Evolutionary conservation across 2,329 filamentous ascomycete species (phyloP).

Genomic region (Scolecobasidium constrictum): DNA sequence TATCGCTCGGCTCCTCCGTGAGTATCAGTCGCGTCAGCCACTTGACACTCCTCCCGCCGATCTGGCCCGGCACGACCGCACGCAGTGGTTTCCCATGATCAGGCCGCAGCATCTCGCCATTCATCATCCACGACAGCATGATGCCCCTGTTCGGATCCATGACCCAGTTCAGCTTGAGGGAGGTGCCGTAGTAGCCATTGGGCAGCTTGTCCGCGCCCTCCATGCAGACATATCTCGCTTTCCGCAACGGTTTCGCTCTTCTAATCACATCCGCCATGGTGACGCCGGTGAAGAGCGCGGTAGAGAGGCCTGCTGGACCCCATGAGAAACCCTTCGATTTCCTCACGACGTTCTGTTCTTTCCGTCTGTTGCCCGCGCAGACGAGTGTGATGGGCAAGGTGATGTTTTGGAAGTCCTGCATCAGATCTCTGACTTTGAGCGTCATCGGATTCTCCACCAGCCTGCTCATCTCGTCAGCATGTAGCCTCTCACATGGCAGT

Average conservation of each 20-base stretch:
- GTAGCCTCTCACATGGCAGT: conserved; percentile 14
- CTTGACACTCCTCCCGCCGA: conserved; percentile 85
- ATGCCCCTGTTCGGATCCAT: conserved; percentile 75
- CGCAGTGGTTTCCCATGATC: conserved; percentile 81
- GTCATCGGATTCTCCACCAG: conserved; percentile 67
- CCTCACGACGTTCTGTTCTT: conserved; percentile 83
- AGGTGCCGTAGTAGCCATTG: conserved; percentile 83
- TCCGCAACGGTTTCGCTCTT: conserved; percentile 54
- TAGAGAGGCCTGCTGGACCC: conserved; percentile 80
- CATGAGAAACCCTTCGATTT: conserved; percentile 94
- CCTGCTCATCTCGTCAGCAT: too few species aligned
- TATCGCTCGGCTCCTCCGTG: conserved; percentile 69
- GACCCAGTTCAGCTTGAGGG: conserved; percentile 78
- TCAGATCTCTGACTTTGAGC: conserved; percentile 60
- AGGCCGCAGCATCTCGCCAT: conserved; percentile 66
- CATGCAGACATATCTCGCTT: conserved; percentile 77
- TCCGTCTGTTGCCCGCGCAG: conserved; percentile 82
- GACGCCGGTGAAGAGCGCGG: conserved; percentile 78
- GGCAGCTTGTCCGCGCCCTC: conserved; percentile 82
- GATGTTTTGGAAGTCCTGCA: conserved; percentile 65
- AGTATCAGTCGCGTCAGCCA: conserved; percentile 78
- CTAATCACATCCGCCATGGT: conserved; percentile 61
- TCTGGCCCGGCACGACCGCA: conserved; percentile 79
- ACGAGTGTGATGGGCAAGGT: conserved; percentile 83
- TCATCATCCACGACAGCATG: conserved; percentile 85